A percentile compares a stretch with the other conserved stretches of the same genome.
phyloP scores from a whole-genome alignment of 1,284 basidiomycete species.

The Albatrellus sp. region DNA sequence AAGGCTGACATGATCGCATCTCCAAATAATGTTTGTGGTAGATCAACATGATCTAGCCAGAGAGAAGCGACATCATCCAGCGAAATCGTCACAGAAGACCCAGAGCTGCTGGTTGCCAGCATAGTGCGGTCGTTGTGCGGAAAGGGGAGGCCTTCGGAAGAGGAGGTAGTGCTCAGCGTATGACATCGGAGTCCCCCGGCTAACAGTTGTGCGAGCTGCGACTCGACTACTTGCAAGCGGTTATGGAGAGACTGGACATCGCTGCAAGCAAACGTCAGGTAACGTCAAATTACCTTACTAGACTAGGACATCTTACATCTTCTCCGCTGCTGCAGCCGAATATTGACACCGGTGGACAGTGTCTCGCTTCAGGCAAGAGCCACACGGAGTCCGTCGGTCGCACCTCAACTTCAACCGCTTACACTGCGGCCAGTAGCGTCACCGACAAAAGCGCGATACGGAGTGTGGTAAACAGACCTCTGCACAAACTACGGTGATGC shows the following conservation, averaged over 20 bases:
- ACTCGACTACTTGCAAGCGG: constrained; percentile 51
- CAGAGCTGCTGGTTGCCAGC: constrained; percentile 25
- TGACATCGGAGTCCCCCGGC: constrained; percentile 15
- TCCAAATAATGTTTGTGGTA: constrained; percentile 15
- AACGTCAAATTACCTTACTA: background rate
- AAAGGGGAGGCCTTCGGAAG: constrained; percentile 17
- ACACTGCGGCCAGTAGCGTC: constrained; percentile 33
- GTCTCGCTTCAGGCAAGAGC: constrained; percentile 65
- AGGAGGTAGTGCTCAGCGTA: constrained; percentile 12
- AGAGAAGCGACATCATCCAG: constrained; percentile 43
- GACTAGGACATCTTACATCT: constrained; percentile 41
- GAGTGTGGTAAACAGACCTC: constrained; percentile 37
- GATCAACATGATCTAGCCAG: constrained; percentile 43
- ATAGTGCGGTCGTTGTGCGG: constrained; percentile 26
- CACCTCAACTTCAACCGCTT: constrained; percentile 76
- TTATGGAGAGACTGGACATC: constrained; percentile 74
- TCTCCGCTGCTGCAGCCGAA: constrained; percentile 69
- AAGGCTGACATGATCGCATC: background rate
- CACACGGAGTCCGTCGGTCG: constrained; percentile 62
- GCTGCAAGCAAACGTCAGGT: constrained; percentile 20
- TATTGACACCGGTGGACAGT: constrained; percentile 62
- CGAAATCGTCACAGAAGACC: constrained; percentile 41
- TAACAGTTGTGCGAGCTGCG: constrained; percentile 33
- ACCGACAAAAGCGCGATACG: constrained; percentile 2
- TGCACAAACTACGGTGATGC: constrained; percentile 71